These are phyloP conservation scores for Macadamia tetraphylla DNA, from an alignment of 164 flowering plant species.

Conservation along the genomic window DNA sequence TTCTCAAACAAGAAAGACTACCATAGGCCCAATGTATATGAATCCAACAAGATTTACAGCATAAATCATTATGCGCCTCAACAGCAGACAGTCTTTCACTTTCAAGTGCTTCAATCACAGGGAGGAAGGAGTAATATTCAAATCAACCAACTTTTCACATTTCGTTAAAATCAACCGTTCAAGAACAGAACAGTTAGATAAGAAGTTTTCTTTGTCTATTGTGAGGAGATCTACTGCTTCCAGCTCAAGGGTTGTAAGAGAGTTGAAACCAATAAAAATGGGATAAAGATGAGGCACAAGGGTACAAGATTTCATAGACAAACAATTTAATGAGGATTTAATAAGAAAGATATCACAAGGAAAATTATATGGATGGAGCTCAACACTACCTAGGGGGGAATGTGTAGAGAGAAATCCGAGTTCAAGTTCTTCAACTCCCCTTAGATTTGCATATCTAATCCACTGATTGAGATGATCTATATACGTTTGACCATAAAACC, in stretches of 20 bases:
- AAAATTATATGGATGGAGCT: neutral
- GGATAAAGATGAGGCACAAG: neutral
- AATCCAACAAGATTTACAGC: neutral
- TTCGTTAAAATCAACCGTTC: neutral
- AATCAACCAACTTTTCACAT: neutral
- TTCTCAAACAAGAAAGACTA: neutral
- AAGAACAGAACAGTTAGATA: neutral
- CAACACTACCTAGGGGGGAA: neutral
- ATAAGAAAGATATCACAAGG: neutral
- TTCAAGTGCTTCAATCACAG: neutral
- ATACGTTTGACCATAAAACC: neutral
- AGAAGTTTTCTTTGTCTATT: neutral
- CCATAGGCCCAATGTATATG: neutral
- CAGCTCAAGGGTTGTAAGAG: neutral
- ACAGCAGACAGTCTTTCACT: neutral
- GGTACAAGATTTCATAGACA: conserved; percentile 1
- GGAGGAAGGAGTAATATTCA: neutral
- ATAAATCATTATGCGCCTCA: neutral
- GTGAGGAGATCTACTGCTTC: neutral
- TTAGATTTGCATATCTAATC: neutral
- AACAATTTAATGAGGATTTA: conserved; percentile 1
- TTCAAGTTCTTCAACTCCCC: conserved; percentile 2
- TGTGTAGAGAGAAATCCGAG: too few species aligned
- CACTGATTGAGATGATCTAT: neutral
- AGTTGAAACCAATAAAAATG: neutral